A percentile compares a stretch with the other conserved stretches of the same genome.
Conservation (phyloP, 2,329 filamentous ascomycete genomes). For the Talaromyces sp. region DNA sequence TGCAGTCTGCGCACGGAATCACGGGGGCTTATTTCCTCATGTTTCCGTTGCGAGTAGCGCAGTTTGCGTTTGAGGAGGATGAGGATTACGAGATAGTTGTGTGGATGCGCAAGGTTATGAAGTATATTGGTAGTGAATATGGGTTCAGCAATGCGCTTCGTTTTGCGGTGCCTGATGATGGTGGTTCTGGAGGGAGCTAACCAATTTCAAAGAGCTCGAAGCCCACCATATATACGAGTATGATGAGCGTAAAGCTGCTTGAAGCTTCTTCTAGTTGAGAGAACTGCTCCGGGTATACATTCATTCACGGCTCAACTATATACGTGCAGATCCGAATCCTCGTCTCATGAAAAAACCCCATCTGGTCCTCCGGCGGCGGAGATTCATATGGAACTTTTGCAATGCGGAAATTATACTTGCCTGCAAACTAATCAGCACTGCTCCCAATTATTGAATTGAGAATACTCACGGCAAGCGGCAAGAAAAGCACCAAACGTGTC, state of each 20-base stretch:
- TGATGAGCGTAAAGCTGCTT: background rate
- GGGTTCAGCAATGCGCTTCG: background rate
- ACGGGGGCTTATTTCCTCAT: slow-evolving; percentile 1
- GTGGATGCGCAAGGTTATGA: background rate
- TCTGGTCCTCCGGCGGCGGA: slow-evolving; percentile 38
- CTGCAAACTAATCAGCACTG: slow-evolving; percentile 16
- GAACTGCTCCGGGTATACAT: background rate
- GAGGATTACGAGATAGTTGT: background rate
- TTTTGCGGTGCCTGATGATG: background rate
- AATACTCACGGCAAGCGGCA: slow-evolving; percentile 51
- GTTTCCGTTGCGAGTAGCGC: background rate
- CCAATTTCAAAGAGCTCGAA: no score
- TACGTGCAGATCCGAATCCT: slow-evolving; percentile 35
- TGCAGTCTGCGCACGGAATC: background rate
- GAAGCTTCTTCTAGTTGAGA: no score
- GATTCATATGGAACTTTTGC: slow-evolving; percentile 39
- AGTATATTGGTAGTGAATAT: background rate
- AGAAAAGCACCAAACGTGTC: slow-evolving; percentile 57
- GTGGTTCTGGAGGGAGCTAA: background rate
- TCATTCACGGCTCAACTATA: slow-evolving; percentile 18
- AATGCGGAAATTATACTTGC: slow-evolving; percentile 28
- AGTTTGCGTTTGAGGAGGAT: background rate
- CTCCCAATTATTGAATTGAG: background rate
- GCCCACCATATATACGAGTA: background rate
- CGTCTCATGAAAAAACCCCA: slow-evolving; percentile 44